phyloP scores from a whole-genome alignment of 768 basidiomycete species.

The Trametes coccinea region DNA sequence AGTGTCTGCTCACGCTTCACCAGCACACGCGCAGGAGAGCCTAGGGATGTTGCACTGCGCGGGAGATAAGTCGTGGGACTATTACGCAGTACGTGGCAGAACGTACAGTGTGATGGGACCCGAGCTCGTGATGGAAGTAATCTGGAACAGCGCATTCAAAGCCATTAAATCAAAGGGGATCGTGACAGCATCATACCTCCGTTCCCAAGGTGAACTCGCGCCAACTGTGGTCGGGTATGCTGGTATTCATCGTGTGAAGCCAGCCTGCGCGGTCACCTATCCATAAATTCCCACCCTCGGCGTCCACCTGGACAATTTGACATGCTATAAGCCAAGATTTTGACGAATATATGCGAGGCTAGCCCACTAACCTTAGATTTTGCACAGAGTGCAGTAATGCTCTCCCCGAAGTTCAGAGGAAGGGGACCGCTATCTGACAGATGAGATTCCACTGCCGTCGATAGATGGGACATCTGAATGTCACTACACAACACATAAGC shows the following conservation, averaged over 20 bases:
- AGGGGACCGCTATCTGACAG: neutral
- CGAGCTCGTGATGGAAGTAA: conserved; percentile 4
- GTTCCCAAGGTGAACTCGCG: conserved; percentile 4
- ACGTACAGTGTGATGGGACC: neutral
- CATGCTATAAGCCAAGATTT: neutral
- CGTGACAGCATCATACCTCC: neutral
- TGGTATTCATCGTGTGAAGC: neutral
- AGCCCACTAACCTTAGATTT: neutral
- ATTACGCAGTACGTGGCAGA: neutral
- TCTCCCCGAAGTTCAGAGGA: neutral
- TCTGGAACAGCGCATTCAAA: neutral
- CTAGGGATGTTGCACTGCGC: conserved; percentile 14
- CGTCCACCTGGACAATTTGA: neutral
- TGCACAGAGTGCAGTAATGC: neutral
- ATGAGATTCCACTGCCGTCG: neutral
- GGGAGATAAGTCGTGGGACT: neutral
- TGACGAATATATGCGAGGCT: neutral
- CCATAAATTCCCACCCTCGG: neutral
- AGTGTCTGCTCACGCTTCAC: neutral
- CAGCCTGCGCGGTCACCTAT: conserved; percentile 3
- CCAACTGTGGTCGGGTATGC: neutral
- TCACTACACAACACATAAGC: neutral
- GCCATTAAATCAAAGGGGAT: neutral
- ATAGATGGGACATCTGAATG: neutral
- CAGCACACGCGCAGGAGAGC: conserved; percentile 10